Conservation (phyloP, 1,139 yeast species). For the Eremothecium sinecaudum region DNA sequence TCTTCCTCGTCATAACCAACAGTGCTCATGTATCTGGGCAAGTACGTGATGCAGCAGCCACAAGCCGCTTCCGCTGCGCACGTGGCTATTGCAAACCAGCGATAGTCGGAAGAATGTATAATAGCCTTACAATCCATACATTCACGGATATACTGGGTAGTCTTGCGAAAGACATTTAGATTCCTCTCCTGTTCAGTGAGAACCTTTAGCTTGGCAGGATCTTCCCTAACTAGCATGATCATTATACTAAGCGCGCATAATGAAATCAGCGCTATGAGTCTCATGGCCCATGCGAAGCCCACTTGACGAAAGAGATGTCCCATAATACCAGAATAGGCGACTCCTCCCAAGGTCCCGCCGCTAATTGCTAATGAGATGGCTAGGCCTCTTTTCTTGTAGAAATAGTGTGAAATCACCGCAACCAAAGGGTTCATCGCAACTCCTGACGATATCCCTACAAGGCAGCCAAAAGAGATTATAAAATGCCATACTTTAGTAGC, state of each 20-base stretch:
- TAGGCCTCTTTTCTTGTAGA: slow-evolving; percentile 42
- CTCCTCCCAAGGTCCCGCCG: slow-evolving; percentile 60
- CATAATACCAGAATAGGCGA: slow-evolving; percentile 50
- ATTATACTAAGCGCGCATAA: slow-evolving; percentile 32
- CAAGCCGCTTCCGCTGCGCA: slow-evolving; percentile 22
- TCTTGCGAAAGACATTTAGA: not conserved
- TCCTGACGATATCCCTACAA: slow-evolving; percentile 49
- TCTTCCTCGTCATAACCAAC: slow-evolving; percentile 10
- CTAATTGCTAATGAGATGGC: slow-evolving; percentile 51
- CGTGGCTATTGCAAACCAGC: slow-evolving; percentile 22
- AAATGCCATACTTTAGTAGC: slow-evolving; percentile 45
- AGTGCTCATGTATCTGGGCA: slow-evolving; percentile 11
- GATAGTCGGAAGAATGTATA: slow-evolving; percentile 16
- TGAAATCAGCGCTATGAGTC: slow-evolving; percentile 40
- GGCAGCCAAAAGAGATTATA: slow-evolving; percentile 43
- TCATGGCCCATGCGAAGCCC: slow-evolving; percentile 56
- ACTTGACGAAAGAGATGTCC: slow-evolving; percentile 42
- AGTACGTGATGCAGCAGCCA: slow-evolving; percentile 34
- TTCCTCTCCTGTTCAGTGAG: not conserved
- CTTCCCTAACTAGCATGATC: slow-evolving; percentile 36
- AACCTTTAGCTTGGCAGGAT: slow-evolving; percentile 6
- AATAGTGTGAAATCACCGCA: slow-evolving; percentile 54
- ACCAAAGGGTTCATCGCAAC: slow-evolving; percentile 48
- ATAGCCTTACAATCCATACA: slow-evolving; percentile 24
- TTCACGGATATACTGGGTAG: slow-evolving; percentile 2